Evolutionary conservation across 2,329 filamentous ascomycete species (phyloP), one percentile per base, ranked within the genome.

Genomic region (Mycosphaerelloides madeirae): DNA sequence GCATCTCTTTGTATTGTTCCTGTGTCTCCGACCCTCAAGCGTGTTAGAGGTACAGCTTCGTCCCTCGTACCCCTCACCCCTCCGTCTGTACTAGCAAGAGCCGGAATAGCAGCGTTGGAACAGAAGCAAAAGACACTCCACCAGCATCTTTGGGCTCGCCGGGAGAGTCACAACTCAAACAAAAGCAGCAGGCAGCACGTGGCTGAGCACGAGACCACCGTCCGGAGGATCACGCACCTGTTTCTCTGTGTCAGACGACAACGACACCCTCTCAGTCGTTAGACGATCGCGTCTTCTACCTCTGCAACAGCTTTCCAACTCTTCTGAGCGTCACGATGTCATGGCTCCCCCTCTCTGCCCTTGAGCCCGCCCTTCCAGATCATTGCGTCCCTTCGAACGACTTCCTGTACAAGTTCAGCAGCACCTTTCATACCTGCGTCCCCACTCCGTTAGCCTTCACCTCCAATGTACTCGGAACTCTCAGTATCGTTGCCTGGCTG

Each of bases 401-500:
- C 31, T 75, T 83, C 56, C 72, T 84, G 31, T 64, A 72, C 38
- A 65, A 68, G 19, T 60, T 84, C 50, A 84, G 81, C 48, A 73
- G 75, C 7, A 69, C 75, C 41, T 74, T 84, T 50, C 75, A 80
- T 57, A 76, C 74, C 50, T 85, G 81, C 65, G 67, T 84, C 34
- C 81, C 81, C 11, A 82, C 79, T 14, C 74, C 76, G 42, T 72
- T 83, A 43, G 80, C 80, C 16, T 71, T 84, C 47, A 51, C 81
- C 45, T 84, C 81, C 16, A 80, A 78, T 5, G 50, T 75, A 2
- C 70, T 84, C 41, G 81, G 81, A 15, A 74, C 71, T 0, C 66
- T 80, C 48, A 83, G 79, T 57, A 84, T 85, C 48, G 55, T 81
- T 39, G 78, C 80, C 33, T 85, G 81, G 81, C 72, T 85, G 2